phyloP scores from a whole-genome alignment of 2,329 filamentous ascomycete species.

The Aspergillus texensis region DNA sequence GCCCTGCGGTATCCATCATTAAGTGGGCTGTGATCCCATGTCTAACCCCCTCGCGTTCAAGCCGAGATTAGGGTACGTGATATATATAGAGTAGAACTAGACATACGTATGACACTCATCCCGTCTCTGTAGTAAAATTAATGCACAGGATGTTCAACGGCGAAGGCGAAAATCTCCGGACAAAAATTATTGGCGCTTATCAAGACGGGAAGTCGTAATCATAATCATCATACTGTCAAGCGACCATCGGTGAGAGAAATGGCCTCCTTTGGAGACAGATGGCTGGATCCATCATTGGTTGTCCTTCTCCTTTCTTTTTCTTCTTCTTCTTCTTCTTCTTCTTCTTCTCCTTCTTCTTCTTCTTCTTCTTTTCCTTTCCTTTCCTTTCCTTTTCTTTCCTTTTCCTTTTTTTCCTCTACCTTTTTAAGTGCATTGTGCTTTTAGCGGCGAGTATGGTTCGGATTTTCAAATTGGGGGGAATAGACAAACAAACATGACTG shows the following conservation, averaged over 20 bases:
- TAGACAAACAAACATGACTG: constrained; percentile 11
- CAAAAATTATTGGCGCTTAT: neutral
- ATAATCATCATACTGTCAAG: neutral
- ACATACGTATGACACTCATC: neutral
- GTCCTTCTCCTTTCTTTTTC: neutral
- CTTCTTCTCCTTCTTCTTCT: neutral
- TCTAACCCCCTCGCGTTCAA: constrained; percentile 14
- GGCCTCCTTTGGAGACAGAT: neutral
- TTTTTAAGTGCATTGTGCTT: neutral
- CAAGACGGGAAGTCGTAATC: neutral
- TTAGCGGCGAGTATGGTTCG: neutral
- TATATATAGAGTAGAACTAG: neutral
- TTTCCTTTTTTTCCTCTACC: neutral
- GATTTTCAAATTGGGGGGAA: constrained; percentile 9
- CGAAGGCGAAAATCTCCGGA: neutral
- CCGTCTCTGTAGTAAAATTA: neutral
- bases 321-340: neutral
- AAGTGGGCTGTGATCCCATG: neutral
- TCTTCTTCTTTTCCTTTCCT: neutral
- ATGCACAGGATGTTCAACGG: neutral
- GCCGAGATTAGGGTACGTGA: neutral
- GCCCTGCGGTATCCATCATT: neutral
- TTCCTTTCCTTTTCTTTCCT: neutral
- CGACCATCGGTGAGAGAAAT: neutral
- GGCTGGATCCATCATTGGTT: neutral